Conservation (phyloP, 179 eudicot species). For the Sideroxylon spinosum region DNA sequence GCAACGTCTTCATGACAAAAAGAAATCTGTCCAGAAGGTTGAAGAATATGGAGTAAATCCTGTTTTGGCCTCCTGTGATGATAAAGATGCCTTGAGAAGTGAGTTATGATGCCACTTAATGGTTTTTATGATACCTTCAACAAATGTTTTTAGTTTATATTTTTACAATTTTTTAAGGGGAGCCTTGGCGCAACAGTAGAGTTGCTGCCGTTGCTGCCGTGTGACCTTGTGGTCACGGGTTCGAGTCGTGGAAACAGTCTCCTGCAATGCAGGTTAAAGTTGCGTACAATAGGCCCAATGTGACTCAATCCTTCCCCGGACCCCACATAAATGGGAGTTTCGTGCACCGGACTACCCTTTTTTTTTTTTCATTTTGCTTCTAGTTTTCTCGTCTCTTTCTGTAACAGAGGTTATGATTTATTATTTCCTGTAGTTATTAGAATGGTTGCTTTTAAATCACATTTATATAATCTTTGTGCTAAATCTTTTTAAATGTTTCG, state of each 20-base stretch:
- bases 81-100: slow-evolving; percentile 68
- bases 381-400: neutral
- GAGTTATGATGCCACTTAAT: slow-evolving; percentile 27
- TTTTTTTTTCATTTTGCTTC: neutral
- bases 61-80: slow-evolving; percentile 43
- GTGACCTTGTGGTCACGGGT: no score
- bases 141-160: neutral
- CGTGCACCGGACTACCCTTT: no score
- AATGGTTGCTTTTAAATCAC: neutral
- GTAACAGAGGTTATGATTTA: neutral
- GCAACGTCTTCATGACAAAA: slow-evolving; percentile 59
- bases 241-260: no score
- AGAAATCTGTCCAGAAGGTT: slow-evolving; percentile 59
- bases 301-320: no score
- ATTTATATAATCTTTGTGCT: neutral
- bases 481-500: neutral
- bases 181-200: no score
- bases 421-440: neutral
- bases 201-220: no score
- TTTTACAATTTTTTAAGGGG: no score
- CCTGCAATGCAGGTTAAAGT: no score
- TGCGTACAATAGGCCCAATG: no score
- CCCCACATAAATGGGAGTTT: no score
- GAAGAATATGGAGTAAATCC: slow-evolving; percentile 56
- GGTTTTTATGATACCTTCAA: neutral